These are phyloP conservation scores for Blastobotrys elegans DNA, from an alignment of 1,139 yeast genomes.

Conservation along the genomic window DNA sequence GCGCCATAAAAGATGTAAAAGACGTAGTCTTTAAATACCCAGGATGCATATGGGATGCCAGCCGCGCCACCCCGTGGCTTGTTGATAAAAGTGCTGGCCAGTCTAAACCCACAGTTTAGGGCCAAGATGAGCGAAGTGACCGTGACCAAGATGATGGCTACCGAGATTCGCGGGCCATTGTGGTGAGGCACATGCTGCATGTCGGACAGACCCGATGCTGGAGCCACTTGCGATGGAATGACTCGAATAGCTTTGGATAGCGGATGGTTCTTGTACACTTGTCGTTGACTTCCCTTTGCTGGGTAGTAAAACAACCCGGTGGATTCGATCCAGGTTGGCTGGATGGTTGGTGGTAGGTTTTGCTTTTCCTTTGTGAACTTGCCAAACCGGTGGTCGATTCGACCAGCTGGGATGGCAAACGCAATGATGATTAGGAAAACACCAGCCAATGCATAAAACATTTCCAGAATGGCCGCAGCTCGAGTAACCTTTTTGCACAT, in stretches of 20 bases:
- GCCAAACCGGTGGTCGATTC: constrained; percentile 44
- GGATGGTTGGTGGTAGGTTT: constrained; percentile 45
- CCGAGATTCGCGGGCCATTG: constrained; percentile 43
- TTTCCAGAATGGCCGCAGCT: constrained; percentile 53
- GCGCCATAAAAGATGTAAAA: constrained; percentile 68
- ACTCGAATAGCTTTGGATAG: constrained; percentile 42
- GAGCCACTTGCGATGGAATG: constrained; percentile 39
- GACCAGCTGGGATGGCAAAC: constrained; percentile 53
- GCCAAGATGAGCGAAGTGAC: constrained; percentile 51
- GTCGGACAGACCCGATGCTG: constrained; percentile 36
- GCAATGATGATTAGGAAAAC: constrained; percentile 47
- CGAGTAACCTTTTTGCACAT: constrained; percentile 55
- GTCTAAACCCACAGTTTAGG: constrained; percentile 53
- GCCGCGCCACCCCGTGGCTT: constrained; percentile 27
- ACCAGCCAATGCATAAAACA: constrained; percentile 57
- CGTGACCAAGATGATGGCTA: constrained; percentile 42
- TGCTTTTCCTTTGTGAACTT: constrained; percentile 16
- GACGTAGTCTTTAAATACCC: constrained; percentile 50
- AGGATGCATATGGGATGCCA: constrained; percentile 31
- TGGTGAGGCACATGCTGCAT: constrained; percentile 33
- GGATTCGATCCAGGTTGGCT: constrained; percentile 76
- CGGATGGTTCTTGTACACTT: constrained; percentile 42
- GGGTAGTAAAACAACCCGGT: constrained; percentile 45
- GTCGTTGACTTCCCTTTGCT: constrained; percentile 24
- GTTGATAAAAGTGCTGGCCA: constrained; percentile 47